Evolutionary conservation across 495 filamentous ascomycete genomes (phyloP).

Genomic region (Friedmanniomyces simplex): DNA sequence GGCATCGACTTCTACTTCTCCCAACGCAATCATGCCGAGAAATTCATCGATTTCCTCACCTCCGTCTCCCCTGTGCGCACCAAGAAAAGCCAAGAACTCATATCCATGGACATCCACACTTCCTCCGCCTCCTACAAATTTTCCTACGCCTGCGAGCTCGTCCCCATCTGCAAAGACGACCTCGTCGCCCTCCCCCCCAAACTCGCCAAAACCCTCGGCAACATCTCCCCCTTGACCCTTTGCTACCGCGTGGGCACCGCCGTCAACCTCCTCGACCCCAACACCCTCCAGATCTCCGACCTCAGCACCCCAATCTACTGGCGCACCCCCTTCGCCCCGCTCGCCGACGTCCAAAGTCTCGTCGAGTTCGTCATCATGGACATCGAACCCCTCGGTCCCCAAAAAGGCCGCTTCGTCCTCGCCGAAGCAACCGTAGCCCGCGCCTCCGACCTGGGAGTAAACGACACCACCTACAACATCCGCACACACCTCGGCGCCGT

Average conservation of each 20-base stretch:
- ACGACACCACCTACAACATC: conserved; percentile 74
- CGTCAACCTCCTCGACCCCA: conserved; percentile 80
- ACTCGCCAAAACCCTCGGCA: conserved; percentile 72
- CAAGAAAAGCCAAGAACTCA: conserved; percentile 87
- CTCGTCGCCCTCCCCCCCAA: conserved; percentile 85
- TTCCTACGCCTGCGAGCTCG: conserved; percentile 70
- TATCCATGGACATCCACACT: conserved; percentile 88
- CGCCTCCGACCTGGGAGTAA: conserved; percentile 78
- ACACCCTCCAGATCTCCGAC: conserved; percentile 82
- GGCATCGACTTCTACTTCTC: conserved; percentile 93
- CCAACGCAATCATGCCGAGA: conserved; percentile 81
- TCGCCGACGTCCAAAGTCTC: conserved; percentile 77
- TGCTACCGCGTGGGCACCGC: conserved; percentile 85
- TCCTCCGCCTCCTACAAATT: conserved; percentile 86
- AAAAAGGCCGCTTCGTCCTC: conserved; percentile 71
- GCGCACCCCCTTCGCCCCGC: conserved; percentile 69
- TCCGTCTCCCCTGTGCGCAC: conserved; percentile 65
- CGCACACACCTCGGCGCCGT: conserved; percentile 83
- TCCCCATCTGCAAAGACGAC: conserved; percentile 95
- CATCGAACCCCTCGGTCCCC: conserved; percentile 66
- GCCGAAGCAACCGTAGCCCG: conserved; percentile 80
- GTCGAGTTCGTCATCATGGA: conserved; percentile 92
- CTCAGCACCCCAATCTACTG: conserved; percentile 73
- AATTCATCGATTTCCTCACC: conserved; percentile 80
- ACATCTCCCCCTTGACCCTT: conserved; percentile 70